Percentiles rank a stretch among this genome's conserved stretches.
Evolutionary conservation across 148 eudicot genomes (phyloP).

Genomic region (Suaeda aralocaspica): DNA sequence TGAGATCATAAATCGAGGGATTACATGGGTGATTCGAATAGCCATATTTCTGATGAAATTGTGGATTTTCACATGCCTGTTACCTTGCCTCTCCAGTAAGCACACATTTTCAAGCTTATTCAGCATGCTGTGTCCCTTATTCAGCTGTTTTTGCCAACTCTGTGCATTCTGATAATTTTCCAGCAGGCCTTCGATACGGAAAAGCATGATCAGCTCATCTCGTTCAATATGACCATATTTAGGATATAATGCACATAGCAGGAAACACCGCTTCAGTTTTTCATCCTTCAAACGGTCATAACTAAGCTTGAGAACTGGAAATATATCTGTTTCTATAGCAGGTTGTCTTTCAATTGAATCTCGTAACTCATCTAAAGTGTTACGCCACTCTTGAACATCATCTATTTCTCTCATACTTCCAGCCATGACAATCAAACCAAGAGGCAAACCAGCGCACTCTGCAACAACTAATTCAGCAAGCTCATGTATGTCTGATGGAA

Average conservation of each 20-base stretch:
- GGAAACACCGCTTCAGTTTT: slow-evolving; percentile 21
- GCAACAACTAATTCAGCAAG: slow-evolving; percentile 18
- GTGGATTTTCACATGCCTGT: slow-evolving; percentile 21
- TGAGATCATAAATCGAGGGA: slow-evolving; percentile 25
- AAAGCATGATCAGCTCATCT: slow-evolving; percentile 27
- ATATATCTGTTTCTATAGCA: slow-evolving; percentile 21
- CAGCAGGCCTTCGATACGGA: slow-evolving; percentile 26
- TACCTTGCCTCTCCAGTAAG: slow-evolving; percentile 17
- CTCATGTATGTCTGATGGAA: slow-evolving; percentile 12
- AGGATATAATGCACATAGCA: slow-evolving; percentile 23
- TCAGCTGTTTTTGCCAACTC: slow-evolving; percentile 22
- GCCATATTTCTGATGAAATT: slow-evolving; percentile 29
- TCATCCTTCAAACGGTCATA: slow-evolving; percentile 29
- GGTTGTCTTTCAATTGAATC: slow-evolving; percentile 18
- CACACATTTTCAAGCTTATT: slow-evolving; percentile 28
- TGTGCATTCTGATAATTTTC: slow-evolving; percentile 15
- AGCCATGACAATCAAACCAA: slow-evolving; percentile 28
- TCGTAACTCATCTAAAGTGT: slow-evolving; percentile 19
- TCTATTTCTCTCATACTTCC: slow-evolving; percentile 34
- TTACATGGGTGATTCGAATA: slow-evolving; percentile 19
- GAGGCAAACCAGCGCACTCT: slow-evolving; percentile 34
- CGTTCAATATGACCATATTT: slow-evolving; percentile 18
- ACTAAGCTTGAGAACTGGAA: slow-evolving; percentile 27
- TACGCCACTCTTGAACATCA: slow-evolving; percentile 26
- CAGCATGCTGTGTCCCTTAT: slow-evolving; percentile 29